A percentile compares a stretch with the other conserved stretches of the same genome.
These are phyloP conservation scores for Drosera spatulata DNA, from an alignment of 179 eudicot genomes.

Conservation along the genomic window DNA sequence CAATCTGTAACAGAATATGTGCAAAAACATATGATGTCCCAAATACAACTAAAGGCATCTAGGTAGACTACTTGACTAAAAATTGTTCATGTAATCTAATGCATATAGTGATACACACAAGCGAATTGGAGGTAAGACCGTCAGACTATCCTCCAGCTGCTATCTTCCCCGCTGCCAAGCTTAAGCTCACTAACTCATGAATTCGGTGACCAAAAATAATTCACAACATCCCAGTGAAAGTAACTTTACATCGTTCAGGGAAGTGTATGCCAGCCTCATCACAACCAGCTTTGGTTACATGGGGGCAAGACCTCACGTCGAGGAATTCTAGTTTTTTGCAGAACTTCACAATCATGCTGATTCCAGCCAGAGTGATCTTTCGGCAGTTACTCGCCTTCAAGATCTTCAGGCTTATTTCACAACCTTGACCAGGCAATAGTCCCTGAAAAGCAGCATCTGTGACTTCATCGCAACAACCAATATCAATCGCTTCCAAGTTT, in stretches of 20 bases:
- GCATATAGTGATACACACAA: too few relatives aligned
- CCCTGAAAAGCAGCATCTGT: constrained; percentile 70
- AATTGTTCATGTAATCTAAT: too few relatives aligned
- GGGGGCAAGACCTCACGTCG: constrained; percentile 87
- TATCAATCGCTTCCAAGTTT: constrained; percentile 68
- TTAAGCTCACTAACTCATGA: too few relatives aligned
- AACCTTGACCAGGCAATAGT: constrained; percentile 21
- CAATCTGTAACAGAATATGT: too few relatives aligned
- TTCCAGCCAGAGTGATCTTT: constrained; percentile 61
- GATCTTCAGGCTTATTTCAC: constrained; percentile 40
- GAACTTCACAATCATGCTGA: constrained; percentile 36
- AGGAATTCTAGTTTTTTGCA: constrained; percentile 68
- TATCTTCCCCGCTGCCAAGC: neutral
- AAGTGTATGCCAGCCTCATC: constrained; percentile 64
- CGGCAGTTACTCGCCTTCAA: constrained; percentile 70
- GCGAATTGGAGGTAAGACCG: neutral
- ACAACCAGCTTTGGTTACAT: constrained; percentile 50
- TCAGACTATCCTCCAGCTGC: neutral
- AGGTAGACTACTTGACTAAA: too few relatives aligned
- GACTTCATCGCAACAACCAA: constrained; percentile 88
- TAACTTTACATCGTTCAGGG: constrained; percentile 59
- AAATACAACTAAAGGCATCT: too few relatives aligned
- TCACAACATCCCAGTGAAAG: constrained; percentile 45
- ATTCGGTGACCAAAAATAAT: constrained; percentile 1
- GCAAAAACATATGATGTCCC: too few relatives aligned